A percentile compares a stretch with the other conserved stretches of the same genome.
Evolutionary conservation across 1,139 yeast genomes (phyloP).

Genomic region (Scheffersomyces illinoinensis): DNA sequence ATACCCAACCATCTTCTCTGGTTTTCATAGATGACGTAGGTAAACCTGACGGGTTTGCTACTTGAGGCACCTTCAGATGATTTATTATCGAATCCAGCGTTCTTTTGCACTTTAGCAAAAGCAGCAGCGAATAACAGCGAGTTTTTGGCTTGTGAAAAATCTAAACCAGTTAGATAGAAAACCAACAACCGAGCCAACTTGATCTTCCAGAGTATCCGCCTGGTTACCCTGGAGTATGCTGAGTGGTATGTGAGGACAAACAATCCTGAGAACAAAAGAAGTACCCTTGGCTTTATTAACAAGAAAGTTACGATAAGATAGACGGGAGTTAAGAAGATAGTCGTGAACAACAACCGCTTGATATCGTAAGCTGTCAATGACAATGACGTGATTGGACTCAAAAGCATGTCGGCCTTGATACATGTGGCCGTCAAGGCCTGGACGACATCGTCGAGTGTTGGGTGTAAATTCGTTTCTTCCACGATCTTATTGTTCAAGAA

Average conservation of each 20-base stretch:
- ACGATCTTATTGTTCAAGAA: slow-evolving; percentile 51
- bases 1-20: slow-evolving; percentile 97
- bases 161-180: slow-evolving; percentile 85
- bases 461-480: slow-evolving; percentile 61
- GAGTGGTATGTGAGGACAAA: slow-evolving; percentile 83
- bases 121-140: slow-evolving; percentile 56
- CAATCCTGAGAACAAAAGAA: slow-evolving; percentile 61
- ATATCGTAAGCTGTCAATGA: slow-evolving; percentile 76
- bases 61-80: slow-evolving; percentile 12
- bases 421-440: slow-evolving; percentile 76
- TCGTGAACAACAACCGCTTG: slow-evolving; percentile 76
- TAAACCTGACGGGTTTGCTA: slow-evolving; percentile 73
- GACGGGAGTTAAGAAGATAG: slow-evolving; percentile 81
- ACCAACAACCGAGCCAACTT: slow-evolving; percentile 66
- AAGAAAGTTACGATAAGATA: slow-evolving; percentile 71
- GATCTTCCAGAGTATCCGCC: slow-evolving; percentile 83
- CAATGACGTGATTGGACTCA: slow-evolving; percentile 74
- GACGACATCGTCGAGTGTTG: slow-evolving; percentile 89
- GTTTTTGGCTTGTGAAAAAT: slow-evolving; percentile 61
- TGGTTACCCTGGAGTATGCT: slow-evolving; percentile 74
- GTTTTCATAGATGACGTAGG: slow-evolving; percentile 92
- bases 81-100: slow-evolving; percentile 32
- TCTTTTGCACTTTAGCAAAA: slow-evolving; percentile 60
- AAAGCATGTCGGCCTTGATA: slow-evolving; percentile 71
- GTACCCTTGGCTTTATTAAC: slow-evolving; percentile 68